Base-by-base conservation (phyloP, 306 rosid genomes). In the Malus fusca region DNA sequence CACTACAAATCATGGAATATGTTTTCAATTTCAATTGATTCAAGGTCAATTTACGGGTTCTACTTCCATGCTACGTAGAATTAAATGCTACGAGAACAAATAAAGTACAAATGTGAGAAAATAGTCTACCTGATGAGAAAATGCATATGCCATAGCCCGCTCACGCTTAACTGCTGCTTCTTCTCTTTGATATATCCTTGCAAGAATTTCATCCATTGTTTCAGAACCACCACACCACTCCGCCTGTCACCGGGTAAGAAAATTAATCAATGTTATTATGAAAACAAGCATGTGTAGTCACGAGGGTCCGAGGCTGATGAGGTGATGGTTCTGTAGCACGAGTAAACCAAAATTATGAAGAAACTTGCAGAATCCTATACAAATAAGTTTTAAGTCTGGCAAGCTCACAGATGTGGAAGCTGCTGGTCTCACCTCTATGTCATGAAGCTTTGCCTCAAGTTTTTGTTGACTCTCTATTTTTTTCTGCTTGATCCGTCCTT, bases 71-170 rank as follows among this genome's bases (percentile, higher is more conserved):
- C 42, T 35, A 35, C 40, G 40, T 35, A 35, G 40, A 35, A 35
- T 6, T 35, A 35, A 35, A 35, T 35, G 40, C 40, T 37, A 37
- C 42, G 10, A 37, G 10, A 37, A 37, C 19, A 56, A 15, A 77
- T 65, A 60, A 53, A 60, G 15, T 15, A 44, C 21, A 48, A 22
- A 9, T 10, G 30, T 2, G 44, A 61, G 73, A 67, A 58, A 77
- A 44, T 40, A 73, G 69, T 80, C 43, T 83, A 95, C 99, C 95
- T 92, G 99, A 84, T 95, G 99, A 76, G 97, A 90, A 84, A 95
- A 95, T n/a, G 99, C 97, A 75, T 95, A 95, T 74, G 99, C 99
- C 99, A 95, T 85, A 56, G 96, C 80, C 42, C 97, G 85, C 87
- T 95, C 99, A 8, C 99, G 90, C 84, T 90, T 95, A 25, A 92